Conservation (phyloP, 345 rosid genomes). For the Citrus sp. region DNA sequence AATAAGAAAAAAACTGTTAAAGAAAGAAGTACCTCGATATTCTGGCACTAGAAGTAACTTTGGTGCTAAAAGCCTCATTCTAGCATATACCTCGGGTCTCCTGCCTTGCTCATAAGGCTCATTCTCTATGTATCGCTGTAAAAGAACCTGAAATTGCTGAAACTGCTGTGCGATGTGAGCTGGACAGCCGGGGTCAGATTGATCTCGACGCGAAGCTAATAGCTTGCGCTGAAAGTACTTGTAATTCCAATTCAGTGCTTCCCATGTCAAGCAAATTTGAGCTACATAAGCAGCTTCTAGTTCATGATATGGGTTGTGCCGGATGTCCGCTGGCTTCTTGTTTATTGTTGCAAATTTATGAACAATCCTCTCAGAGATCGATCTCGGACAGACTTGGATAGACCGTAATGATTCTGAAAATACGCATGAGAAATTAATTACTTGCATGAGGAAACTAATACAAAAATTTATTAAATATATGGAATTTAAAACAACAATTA, state of each 20-base stretch:
- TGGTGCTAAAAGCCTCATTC: slow-evolving; percentile 91
- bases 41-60: slow-evolving; percentile 93
- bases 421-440: too few relatives aligned
- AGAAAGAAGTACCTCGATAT: slow-evolving; percentile 58
- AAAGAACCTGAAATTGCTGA: slow-evolving; percentile 88
- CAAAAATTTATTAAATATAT: not conserved
- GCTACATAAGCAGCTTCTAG: slow-evolving; percentile 90
- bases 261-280: slow-evolving; percentile 93
- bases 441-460: not conserved
- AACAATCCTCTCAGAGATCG: slow-evolving; percentile 84
- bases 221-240: slow-evolving; percentile 65
- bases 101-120: slow-evolving; percentile 97
- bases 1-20: not conserved
- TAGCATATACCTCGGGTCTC: slow-evolving; percentile 85
- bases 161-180: slow-evolving; percentile 80
- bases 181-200: slow-evolving; percentile 66
- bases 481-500: not conserved
- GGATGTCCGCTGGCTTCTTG: slow-evolving; percentile 44
- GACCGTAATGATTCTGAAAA: slow-evolving; percentile 71
- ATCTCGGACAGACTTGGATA: slow-evolving; percentile 76
- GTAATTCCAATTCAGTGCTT: slow-evolving; percentile 95
- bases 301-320: slow-evolving; percentile 82
- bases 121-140: slow-evolving; percentile 85
- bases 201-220: slow-evolving; percentile 35
- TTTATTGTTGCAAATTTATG: slow-evolving; percentile 57